Evolutionary conservation across 73 alveolate genomes (phyloP).

Genomic region (Stentor coeruleus): DNA sequence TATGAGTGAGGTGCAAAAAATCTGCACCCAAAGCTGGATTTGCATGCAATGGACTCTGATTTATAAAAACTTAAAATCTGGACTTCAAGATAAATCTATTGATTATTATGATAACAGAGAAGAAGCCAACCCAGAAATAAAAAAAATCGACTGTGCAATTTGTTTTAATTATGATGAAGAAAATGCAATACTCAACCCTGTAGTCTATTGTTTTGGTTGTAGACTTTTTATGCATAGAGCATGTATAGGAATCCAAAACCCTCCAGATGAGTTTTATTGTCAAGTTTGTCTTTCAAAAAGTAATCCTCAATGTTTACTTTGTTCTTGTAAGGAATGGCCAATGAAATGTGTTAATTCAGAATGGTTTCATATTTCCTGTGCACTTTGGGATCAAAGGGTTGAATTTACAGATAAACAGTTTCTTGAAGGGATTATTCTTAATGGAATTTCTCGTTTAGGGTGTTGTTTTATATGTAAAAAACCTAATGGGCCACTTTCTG

Average conservation of each 20-base stretch:
- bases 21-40: not conserved
- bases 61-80: not conserved
- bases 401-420: not conserved
- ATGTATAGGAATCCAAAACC: not conserved
- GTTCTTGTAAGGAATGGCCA: not conserved
- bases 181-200: conserved; percentile 9
- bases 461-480: not conserved
- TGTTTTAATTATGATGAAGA: conserved; percentile 9
- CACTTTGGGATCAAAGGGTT: conserved; percentile 10
- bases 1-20: not conserved
- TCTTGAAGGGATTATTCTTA: not conserved
- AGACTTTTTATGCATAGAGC: conserved; percentile 23
- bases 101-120: not conserved
- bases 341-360: not conserved
- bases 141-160: not conserved
- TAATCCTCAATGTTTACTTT: not conserved
- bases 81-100: not conserved
- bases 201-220: not conserved
- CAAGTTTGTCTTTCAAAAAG: not conserved
- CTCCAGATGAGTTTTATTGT: not conserved
- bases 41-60: conserved; percentile 8
- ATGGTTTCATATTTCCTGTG: conserved; percentile 7
- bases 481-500: conserved; percentile 9
- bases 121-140: not conserved
- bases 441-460: not conserved